Evolutionary conservation across 768 basidiomycete species (phyloP).

Genomic region (Leucocoprinus leucothites): DNA sequence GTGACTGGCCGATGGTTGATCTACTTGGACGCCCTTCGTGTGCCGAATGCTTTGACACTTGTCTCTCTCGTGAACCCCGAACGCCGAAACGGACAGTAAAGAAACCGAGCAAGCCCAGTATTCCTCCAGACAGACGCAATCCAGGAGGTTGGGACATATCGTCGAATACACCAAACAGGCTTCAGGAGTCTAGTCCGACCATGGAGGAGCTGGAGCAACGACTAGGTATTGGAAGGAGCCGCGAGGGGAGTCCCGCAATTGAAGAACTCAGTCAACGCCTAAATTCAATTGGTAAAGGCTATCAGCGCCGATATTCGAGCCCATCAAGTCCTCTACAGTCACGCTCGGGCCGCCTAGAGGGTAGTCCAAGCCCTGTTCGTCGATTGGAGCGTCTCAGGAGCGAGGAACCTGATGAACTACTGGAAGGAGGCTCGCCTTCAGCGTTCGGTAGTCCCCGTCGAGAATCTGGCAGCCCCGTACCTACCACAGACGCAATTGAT

Average conservation of each 20-base stretch:
- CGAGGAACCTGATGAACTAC: neutral
- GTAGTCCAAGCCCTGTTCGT: constrained; percentile 18
- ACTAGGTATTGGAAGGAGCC: constrained; percentile 51
- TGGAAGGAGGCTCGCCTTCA: constrained; percentile 12
- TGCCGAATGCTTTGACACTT: constrained; percentile 75
- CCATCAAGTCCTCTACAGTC: constrained; percentile 17
- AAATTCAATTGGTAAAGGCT: constrained; percentile 34
- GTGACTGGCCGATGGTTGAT: constrained; percentile 77
- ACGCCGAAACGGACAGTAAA: constrained; percentile 40
- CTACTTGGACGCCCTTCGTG: constrained; percentile 80
- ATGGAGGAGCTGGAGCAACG: constrained; percentile 64
- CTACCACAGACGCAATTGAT: constrained; percentile 51
- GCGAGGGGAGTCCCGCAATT: constrained; percentile 52
- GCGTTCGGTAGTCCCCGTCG: constrained; percentile 24
- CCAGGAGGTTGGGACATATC: constrained; percentile 42
- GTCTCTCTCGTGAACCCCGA: constrained; percentile 50
- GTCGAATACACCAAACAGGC: constrained; percentile 27
- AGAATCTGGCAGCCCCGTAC: constrained; percentile 26
- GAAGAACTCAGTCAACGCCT: constrained; percentile 48
- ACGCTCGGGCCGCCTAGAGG: constrained; percentile 11
- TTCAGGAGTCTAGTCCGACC: constrained; percentile 52
- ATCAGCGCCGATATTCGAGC: constrained; percentile 20
- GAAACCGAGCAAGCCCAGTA: constrained; percentile 27
- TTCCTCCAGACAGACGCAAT: constrained; percentile 31
- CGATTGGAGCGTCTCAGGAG: constrained; percentile 22